These are phyloP conservation scores for Debaryomyces nepalensis DNA, from an alignment of 1,139 yeast species.

Conservation along the genomic window DNA sequence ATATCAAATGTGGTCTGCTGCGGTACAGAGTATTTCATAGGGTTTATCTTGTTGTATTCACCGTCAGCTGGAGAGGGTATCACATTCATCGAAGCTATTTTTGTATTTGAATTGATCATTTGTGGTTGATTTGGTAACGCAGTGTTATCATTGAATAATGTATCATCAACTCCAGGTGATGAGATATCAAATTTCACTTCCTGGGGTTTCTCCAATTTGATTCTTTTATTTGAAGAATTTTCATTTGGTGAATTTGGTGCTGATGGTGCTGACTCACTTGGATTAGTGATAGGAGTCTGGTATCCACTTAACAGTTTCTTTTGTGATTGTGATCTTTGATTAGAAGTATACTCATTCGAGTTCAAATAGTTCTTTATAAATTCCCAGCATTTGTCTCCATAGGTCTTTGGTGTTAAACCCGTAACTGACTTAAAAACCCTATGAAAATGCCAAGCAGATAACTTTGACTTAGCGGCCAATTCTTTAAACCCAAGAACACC, in stretches of 20 bases:
- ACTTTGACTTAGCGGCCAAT: slow-evolving; percentile 79
- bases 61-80: slow-evolving; percentile 13
- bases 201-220: slow-evolving; percentile 19
- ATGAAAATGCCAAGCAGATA: slow-evolving; percentile 95
- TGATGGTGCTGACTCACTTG: slow-evolving; percentile 15
- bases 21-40: slow-evolving; percentile 16
- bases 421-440: slow-evolving; percentile 85
- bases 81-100: slow-evolving; percentile 3
- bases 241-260: slow-evolving; percentile 21
- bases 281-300: slow-evolving; percentile 20
- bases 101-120: not conserved
- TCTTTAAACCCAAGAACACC: slow-evolving; percentile 90
- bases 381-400: slow-evolving; percentile 87
- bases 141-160: slow-evolving; percentile 1
- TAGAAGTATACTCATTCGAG: slow-evolving; percentile 23
- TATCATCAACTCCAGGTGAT: slow-evolving; percentile 5
- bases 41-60: slow-evolving; percentile 2
- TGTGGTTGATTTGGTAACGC: slow-evolving; percentile 10
- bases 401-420: slow-evolving; percentile 84
- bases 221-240: slow-evolving; percentile 19
- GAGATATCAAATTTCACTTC: slow-evolving; percentile 9
- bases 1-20: slow-evolving; percentile 22
- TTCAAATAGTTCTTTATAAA: slow-evolving; percentile 50
- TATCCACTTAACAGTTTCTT: slow-evolving; percentile 6
- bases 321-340: slow-evolving; percentile 13